Evolutionary conservation across 78 protist species (phyloP).

Genomic region (Dictyostelium discoideum): DNA sequence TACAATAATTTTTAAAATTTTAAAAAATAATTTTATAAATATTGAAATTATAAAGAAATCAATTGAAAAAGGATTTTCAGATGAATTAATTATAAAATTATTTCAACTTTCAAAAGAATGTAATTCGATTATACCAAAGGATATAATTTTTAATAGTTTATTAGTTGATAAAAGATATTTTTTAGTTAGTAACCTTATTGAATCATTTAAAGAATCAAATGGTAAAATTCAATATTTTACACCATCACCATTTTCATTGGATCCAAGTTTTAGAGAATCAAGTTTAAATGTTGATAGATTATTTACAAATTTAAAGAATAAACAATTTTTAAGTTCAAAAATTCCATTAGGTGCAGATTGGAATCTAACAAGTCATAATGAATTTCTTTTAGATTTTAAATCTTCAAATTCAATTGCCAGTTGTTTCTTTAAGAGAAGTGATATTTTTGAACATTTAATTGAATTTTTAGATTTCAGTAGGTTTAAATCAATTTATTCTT

Average conservation of each 20-base stretch:
- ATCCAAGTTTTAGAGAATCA: not conserved
- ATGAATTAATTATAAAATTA: not conserved
- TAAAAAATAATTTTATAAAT: not conserved
- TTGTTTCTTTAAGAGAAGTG: not conserved
- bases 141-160: not conserved
- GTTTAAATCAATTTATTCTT: not conserved
- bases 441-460: not conserved
- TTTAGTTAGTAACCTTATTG: not conserved
- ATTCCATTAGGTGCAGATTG: not conserved
- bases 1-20: not conserved
- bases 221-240: not conserved
- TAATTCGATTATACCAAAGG: not conserved
- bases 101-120: not conserved
- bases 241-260: not conserved
- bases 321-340: not conserved
- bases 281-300: not conserved
- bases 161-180: not conserved
- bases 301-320: not conserved
- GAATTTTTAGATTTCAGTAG: not conserved
- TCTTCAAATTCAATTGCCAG: not conserved
- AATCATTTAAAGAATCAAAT: not conserved
- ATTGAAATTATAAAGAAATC: not conserved
- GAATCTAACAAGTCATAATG: not conserved
- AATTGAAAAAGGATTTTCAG: not conserved
- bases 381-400: not conserved